A percentile compares a stretch with the other conserved stretches of the same genome.
phyloP scores from a whole-genome alignment of 2,329 filamentous ascomycete genomes.

The Eutypa lata region DNA sequence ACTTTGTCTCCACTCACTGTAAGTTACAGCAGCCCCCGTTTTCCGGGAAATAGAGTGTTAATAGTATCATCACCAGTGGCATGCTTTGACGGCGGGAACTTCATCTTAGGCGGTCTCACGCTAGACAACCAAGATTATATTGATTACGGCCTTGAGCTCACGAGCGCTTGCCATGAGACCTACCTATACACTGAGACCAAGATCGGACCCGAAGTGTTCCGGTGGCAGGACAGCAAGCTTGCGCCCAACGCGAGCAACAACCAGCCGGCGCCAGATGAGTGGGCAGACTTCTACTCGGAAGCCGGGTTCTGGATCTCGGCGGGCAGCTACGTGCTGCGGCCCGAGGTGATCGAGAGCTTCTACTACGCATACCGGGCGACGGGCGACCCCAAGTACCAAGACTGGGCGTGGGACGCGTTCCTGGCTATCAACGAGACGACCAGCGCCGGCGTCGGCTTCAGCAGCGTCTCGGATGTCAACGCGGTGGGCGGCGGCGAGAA shows the following conservation, averaged over 20 bases:
- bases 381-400: slow-evolving; percentile 70
- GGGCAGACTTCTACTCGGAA: slow-evolving; percentile 58
- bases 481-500: slow-evolving; percentile 56
- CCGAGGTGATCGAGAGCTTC: slow-evolving; percentile 79
- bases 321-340: slow-evolving; percentile 64
- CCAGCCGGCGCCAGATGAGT: slow-evolving; percentile 36
- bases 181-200: slow-evolving; percentile 66
- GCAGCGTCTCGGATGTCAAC: slow-evolving; percentile 65
- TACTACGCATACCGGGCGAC: slow-evolving; percentile 87
- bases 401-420: slow-evolving; percentile 83
- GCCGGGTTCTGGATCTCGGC: slow-evolving; percentile 70
- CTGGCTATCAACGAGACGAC: slow-evolving; percentile 62
- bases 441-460: slow-evolving; percentile 64
- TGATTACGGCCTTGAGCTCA: slow-evolving; percentile 69
- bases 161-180: slow-evolving; percentile 70
- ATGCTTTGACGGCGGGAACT: slow-evolving; percentile 82
- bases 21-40: slow-evolving; percentile 19
- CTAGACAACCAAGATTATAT: slow-evolving; percentile 65
- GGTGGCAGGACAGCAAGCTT: slow-evolving; percentile 50
- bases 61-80: slow-evolving; percentile 56
- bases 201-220: slow-evolving; percentile 74
- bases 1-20: slow-evolving; percentile 49
- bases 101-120: slow-evolving; percentile 75
- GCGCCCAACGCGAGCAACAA: slow-evolving; percentile 37
- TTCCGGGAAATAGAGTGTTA: not conserved